Percentiles rank a stretch among this genome's conserved stretches.
phyloP scores from a whole-genome alignment of 2,329 filamentous ascomycete genomes.

The Diaporthe sp. region DNA sequence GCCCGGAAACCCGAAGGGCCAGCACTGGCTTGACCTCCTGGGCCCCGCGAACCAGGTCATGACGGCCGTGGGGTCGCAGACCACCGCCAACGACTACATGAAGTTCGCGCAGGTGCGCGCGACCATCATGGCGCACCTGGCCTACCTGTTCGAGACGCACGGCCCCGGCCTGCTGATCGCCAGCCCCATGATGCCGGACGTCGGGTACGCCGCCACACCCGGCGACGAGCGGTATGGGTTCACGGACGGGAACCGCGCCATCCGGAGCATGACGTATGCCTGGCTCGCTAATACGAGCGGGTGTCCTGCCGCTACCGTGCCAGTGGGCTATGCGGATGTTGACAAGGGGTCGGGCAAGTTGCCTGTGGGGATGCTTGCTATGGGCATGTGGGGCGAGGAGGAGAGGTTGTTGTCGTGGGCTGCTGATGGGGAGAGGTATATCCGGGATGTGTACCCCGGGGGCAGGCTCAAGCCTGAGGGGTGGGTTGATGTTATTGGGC shows the following conservation, averaged over 20 bases:
- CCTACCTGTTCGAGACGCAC: constrained; percentile 74
- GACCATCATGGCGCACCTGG: constrained; percentile 82
- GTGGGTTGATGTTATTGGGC: constrained; percentile 68
- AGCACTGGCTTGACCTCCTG: constrained; percentile 64
- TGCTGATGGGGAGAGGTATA: constrained; percentile 64
- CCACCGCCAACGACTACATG: constrained; percentile 75
- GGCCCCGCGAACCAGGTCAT: constrained; percentile 77
- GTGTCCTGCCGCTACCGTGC: constrained; percentile 78
- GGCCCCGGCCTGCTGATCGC: constrained; percentile 79
- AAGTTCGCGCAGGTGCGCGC: constrained; percentile 79
- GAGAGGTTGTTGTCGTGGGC: constrained; percentile 72
- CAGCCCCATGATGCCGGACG: constrained; percentile 79
- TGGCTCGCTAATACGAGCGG: constrained; percentile 88
- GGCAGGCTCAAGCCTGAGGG: constrained; percentile 61
- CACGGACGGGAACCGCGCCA: constrained; percentile 76
- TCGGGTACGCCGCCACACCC: constrained; percentile 75
- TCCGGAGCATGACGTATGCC: constrained; percentile 87
- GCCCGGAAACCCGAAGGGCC: constrained; percentile 47
- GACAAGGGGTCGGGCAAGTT: constrained; percentile 67
- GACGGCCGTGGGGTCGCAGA: constrained; percentile 71
- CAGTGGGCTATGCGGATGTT: constrained; percentile 76
- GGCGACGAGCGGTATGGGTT: constrained; percentile 76
- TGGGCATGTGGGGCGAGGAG: constrained; percentile 75
- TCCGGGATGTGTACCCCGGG: constrained; percentile 58
- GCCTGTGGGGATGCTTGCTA: constrained; percentile 71